Evolutionary conservation across 73 alveolate genomes (phyloP).

Genomic region (Effrenium voratum): DNA sequence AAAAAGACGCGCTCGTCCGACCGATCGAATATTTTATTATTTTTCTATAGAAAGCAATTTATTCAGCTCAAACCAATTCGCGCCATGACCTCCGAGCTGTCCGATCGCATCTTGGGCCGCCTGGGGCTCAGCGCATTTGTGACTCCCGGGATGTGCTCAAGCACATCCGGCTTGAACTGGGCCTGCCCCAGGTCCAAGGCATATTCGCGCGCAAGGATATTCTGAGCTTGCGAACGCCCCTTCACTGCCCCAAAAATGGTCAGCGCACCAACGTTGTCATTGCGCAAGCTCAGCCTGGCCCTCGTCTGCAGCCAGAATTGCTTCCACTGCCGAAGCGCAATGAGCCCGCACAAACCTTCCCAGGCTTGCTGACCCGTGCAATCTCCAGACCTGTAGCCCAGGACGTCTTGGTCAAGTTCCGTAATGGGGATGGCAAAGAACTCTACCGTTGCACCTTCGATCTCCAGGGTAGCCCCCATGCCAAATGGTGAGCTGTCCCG

Average conservation of each 20-base stretch:
- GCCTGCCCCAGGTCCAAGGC: neutral
- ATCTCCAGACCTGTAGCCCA: neutral
- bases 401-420: neutral
- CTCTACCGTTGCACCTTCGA: neutral
- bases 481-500: slow-evolving; percentile 29
- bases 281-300: neutral
- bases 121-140: neutral
- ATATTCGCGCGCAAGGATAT: neutral
- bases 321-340: neutral
- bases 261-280: slow-evolving; percentile 12
- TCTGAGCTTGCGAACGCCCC: neutral
- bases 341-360: neutral
- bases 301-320: neutral
- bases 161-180: neutral
- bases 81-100: too few species aligned
- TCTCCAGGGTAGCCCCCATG: neutral
- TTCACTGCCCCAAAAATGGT: neutral
- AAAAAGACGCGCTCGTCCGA: too few species aligned
- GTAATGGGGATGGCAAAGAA: neutral
- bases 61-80: too few species aligned
- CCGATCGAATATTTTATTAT: too few species aligned
- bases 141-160: neutral
- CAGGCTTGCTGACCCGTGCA: neutral
- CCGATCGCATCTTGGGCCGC: neutral
- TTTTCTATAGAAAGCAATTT: too few species aligned